phyloP scores from a whole-genome alignment of 495 filamentous ascomycete genomes.

The Penicillium salamii region DNA sequence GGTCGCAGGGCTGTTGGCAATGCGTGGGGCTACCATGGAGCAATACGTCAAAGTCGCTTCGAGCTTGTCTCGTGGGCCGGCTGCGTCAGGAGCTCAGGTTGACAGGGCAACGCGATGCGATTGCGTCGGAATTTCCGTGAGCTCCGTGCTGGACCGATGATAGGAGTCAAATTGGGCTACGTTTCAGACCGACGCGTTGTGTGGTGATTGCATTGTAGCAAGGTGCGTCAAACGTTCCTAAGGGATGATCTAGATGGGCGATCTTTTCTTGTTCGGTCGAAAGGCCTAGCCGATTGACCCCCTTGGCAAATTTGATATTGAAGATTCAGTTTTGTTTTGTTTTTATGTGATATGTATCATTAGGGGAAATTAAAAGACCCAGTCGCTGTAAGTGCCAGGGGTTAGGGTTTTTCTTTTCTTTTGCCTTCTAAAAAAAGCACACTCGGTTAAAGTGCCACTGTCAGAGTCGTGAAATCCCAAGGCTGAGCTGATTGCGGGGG shows the following conservation, averaged over 20 bases:
- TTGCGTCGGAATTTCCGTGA: slow-evolving; percentile 9
- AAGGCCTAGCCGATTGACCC: slow-evolving; percentile 1
- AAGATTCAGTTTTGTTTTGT: not conserved
- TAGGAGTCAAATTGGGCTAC: slow-evolving; percentile 3
- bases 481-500: slow-evolving; percentile 1
- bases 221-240: slow-evolving; percentile 9
- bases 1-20: not conserved
- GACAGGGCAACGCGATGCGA: slow-evolving; percentile 19
- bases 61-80: slow-evolving; percentile 1
- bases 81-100: slow-evolving; percentile 7
- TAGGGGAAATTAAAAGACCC: not conserved
- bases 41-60: not conserved
- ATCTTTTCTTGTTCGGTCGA: slow-evolving; percentile 14
- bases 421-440: slow-evolving; percentile 1
- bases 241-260: slow-evolving; percentile 13
- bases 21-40: not conserved
- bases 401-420: not conserved
- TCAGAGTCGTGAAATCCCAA: not conserved
- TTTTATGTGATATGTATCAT: slow-evolving; percentile 12
- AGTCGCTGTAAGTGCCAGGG: not conserved
- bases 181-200: slow-evolving; percentile 22
- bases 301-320: slow-evolving; percentile 11
- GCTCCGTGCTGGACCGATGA: no score
- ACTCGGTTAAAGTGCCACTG: not conserved
- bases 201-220: not conserved